Base-by-base conservation (phyloP, 805 yeast genomes). In the Ogataea kodamae region DNA sequence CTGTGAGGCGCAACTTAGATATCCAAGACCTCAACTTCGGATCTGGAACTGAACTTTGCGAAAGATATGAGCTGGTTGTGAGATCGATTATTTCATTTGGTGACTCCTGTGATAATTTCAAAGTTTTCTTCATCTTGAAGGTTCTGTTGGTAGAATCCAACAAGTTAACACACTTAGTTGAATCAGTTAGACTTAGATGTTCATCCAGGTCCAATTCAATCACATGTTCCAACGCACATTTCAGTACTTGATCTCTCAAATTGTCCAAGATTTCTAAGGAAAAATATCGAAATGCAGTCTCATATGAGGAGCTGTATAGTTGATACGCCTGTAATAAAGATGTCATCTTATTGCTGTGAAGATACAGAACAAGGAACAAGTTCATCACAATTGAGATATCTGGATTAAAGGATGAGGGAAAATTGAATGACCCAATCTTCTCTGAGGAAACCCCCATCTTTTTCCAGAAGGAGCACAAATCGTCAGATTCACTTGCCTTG, bases 301-400 rank as follows among this genome's bases (percentile, higher is more conserved):
- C 40, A 11, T 25, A 16, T 7, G 48, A 33, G 9, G 11, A 11
- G 1, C 18, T 17, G 11, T 33, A 23, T 8, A 27, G 33, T 5
- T 23, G 27, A 18, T 29, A 20, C 14, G 20, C 18, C 9, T 35
- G 11, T 15, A 24, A 17, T 10, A 13, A 13, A 5, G 25, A 28
- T 6, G 23, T n/a, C 10, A 17, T 10, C 6, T 25, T 24, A 7
- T 33, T 31, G 7, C 38, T 23, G n/a, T 23, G 37, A 22, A 28
- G 26, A 22, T 46, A 42, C 18, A 46, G 26, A 1, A 41, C 25
- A n/a, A 40, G 12, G 5, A 52, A 29, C 18, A 54, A 24, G 24
- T 46, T 36, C 12, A 54, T 26, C 18, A 44, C 48, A n/a, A 45
- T 43, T 5, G 26, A 32, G 13, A 54, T 38, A 28, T 54, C 59